Conservation (phyloP, 257 asterid species). For the Lavandula angustifolia region DNA sequence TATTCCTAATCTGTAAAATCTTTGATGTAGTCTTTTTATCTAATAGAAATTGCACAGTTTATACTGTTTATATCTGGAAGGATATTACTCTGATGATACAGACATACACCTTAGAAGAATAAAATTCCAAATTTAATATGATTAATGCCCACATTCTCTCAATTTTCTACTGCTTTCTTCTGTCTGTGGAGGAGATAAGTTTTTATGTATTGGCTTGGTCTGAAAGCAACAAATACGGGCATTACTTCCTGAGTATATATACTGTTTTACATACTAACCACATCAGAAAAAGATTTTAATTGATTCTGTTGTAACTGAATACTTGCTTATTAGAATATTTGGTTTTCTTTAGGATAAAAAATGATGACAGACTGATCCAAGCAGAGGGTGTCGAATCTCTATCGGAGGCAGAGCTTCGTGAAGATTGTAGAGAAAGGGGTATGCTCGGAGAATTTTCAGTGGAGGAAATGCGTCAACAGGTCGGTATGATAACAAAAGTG, state of each 20-base stretch:
- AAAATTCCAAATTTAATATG: too few relatives aligned
- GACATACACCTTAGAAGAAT: conserved; percentile 8
- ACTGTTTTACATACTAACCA: neutral
- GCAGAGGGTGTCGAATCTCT: conserved; percentile 90
- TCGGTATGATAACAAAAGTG: conserved; percentile 31
- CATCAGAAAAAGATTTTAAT: neutral
- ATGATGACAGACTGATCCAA: conserved; percentile 80
- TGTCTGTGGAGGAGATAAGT: neutral
- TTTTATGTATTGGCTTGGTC: conserved; percentile 1
- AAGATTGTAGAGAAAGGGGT: conserved; percentile 94
- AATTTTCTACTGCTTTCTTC: neutral
- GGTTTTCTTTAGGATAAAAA: conserved; percentile 54
- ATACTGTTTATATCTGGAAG: conserved; percentile 12
- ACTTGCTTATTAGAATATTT: conserved; percentile 20
- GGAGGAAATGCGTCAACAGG: conserved; percentile 97
- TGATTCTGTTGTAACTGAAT: neutral
- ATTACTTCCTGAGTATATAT: neutral
- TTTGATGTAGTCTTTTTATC: conserved; percentile 22
- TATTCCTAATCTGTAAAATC: conserved; percentile 24
- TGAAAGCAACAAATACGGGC: neutral
- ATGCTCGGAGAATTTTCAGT: conserved; percentile 75
- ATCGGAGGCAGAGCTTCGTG: conserved; percentile 91
- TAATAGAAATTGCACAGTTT: conserved; percentile 14
- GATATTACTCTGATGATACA: conserved; percentile 10
- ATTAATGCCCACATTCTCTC: too few relatives aligned